Evolutionary conservation across 306 rosid genomes (phyloP).

Genomic region (Quercus suber): DNA sequence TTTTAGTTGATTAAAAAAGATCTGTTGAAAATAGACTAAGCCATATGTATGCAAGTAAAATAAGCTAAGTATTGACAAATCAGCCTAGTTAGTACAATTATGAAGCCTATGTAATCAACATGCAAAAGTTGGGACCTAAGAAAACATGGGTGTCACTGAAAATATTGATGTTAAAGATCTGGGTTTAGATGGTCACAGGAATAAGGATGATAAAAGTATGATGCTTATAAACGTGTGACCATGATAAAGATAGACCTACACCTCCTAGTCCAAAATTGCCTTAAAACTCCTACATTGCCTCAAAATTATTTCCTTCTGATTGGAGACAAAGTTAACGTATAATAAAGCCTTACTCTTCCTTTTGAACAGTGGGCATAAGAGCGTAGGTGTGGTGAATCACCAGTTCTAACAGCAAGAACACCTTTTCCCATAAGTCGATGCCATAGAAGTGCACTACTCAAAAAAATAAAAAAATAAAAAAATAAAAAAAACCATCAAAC

Average conservation of each 20-base stretch:
- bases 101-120: neutral
- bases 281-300: neutral
- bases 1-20: neutral
- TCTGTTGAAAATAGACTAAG: neutral
- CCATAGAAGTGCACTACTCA: slow-evolving; percentile 88
- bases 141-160: neutral
- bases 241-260: neutral
- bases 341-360: slow-evolving; percentile 61
- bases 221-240: neutral
- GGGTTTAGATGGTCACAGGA: neutral
- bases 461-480: slow-evolving; percentile 22
- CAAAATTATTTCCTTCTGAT: neutral
- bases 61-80: neutral
- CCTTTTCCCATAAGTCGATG: slow-evolving; percentile 80
- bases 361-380: slow-evolving; percentile 87
- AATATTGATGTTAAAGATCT: neutral
- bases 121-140: neutral
- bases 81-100: neutral
- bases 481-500: slow-evolving; percentile 26
- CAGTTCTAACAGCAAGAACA: slow-evolving; percentile 52
- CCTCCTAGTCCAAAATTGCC: neutral
- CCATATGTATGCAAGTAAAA: neutral
- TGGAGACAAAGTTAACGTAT: slow-evolving; percentile 4
- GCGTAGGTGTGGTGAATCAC: slow-evolving; percentile 62
- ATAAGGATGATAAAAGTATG: neutral